Percentiles rank a stretch among this genome's conserved stretches.
phyloP scores from a whole-genome alignment of 1,284 basidiomycete genomes.

The Fomitopsis betulina region DNA sequence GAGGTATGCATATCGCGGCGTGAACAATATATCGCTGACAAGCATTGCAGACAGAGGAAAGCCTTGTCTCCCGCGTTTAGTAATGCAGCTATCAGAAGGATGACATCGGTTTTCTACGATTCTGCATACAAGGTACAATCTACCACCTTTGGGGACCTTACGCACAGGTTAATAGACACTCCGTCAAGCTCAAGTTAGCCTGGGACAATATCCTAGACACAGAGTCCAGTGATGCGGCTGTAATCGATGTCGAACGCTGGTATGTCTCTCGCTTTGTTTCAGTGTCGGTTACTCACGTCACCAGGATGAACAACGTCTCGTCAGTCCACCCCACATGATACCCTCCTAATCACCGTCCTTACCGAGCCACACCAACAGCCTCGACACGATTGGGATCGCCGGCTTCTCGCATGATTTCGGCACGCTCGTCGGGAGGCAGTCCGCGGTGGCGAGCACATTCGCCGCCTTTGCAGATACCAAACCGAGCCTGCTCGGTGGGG shows the following conservation, averaged over 20 bases:
- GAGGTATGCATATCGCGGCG: conserved; percentile 13
- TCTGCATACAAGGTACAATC: conserved; percentile 43
- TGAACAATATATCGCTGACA: neutral
- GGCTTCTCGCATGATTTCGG: conserved; percentile 56
- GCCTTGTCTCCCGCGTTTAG: conserved; percentile 37
- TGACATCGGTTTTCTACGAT: conserved; percentile 38
- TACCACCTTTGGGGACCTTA: neutral
- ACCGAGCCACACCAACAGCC: conserved; percentile 24
- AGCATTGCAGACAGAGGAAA: conserved; percentile 34
- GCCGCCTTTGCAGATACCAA: conserved; percentile 32
- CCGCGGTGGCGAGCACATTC: conserved; percentile 43
- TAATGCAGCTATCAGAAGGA: conserved; percentile 33
- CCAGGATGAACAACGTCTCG: conserved; percentile 47
- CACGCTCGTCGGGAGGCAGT: conserved; percentile 42
- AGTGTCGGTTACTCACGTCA: conserved; percentile 5
- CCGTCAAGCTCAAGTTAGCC: conserved; percentile 35
- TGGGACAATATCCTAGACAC: conserved; percentile 49
- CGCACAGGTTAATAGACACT: neutral
- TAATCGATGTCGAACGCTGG: conserved; percentile 50
- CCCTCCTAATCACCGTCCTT: neutral
- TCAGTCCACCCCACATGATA: conserved; percentile 21
- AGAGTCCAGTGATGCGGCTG: conserved; percentile 21
- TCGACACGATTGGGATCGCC: conserved; percentile 57
- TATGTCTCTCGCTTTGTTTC: conserved; percentile 2
- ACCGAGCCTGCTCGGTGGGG: conserved; percentile 18